Evolutionary conservation across 495 filamentous ascomycete genomes (phyloP).

Genomic region (Friedmanniomyces endolithicus): DNA sequence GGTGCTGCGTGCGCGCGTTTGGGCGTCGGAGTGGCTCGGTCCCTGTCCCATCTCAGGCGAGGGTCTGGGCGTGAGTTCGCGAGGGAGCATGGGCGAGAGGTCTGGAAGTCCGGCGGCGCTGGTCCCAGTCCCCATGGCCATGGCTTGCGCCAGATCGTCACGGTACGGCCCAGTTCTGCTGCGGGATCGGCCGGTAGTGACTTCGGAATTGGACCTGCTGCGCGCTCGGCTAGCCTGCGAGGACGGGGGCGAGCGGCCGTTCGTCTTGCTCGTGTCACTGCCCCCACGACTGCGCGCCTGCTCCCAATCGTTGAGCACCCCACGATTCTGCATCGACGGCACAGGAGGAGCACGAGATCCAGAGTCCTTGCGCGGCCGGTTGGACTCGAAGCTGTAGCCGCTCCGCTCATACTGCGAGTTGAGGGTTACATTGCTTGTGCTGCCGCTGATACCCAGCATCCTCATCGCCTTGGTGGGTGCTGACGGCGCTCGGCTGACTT

Average conservation of each 20-base stretch:
- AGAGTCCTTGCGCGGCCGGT: conserved; percentile 8
- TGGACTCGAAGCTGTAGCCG: conserved; percentile 14
- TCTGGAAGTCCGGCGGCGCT: conserved; percentile 11
- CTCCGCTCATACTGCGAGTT: conserved; percentile 17
- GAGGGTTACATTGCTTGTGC: conserved; percentile 39
- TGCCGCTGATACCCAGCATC: conserved; percentile 48
- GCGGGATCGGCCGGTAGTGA: conserved; percentile 27
- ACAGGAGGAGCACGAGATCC: conserved; percentile 4
- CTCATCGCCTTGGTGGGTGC: conserved; percentile 53
- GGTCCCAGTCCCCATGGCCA: conserved; percentile 27
- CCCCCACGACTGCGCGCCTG: conserved; percentile 17
- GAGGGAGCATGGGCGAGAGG: conserved; percentile 11
- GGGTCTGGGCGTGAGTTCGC: conserved; percentile 10
- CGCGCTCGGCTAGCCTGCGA: not conserved
- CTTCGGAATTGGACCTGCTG: conserved; percentile 30
- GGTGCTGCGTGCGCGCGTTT: conserved; percentile 3
- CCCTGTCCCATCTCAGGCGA: conserved; percentile 22
- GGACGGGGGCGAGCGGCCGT: not conserved
- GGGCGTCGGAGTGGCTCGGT: conserved; percentile 13
- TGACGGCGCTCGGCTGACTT: conserved; percentile 26
- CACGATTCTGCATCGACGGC: conserved; percentile 2
- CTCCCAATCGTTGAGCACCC: conserved; percentile 8
- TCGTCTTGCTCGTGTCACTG: conserved; percentile 4
- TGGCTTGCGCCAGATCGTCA: conserved; percentile 32
- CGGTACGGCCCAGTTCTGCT: conserved; percentile 30